Conservation (phyloP, 2,329 filamentous ascomycete genomes). For the Aspergillaceae sp. region DNA sequence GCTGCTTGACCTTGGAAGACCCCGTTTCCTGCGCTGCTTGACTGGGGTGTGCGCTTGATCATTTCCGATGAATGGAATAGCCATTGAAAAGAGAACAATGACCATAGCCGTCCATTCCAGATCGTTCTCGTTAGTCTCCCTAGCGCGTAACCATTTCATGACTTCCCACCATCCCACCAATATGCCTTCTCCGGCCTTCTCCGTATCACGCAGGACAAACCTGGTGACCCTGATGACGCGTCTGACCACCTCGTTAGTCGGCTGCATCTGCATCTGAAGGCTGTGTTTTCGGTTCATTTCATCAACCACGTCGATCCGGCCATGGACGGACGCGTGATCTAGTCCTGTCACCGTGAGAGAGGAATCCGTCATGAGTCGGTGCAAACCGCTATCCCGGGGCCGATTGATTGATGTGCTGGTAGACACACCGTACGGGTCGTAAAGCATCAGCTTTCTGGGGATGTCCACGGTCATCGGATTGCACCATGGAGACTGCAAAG, state of each 20-base stretch:
- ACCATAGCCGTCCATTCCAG: constrained; percentile 62
- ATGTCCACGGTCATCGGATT: constrained; percentile 58
- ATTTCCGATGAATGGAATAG: constrained; percentile 48
- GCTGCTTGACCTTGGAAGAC: constrained; percentile 43
- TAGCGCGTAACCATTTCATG: constrained; percentile 56
- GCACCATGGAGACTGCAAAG: constrained; percentile 68
- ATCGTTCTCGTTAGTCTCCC: constrained; percentile 42
- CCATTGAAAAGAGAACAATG: constrained; percentile 56
- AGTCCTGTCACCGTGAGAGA: constrained; percentile 42
- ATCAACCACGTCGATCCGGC: constrained; percentile 59
- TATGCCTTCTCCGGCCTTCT: constrained; percentile 50
- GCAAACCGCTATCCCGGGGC: constrained; percentile 46
- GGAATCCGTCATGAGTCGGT: constrained; percentile 38
- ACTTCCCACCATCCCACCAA: constrained; percentile 66
- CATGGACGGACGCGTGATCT: constrained; percentile 50
- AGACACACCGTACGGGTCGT: constrained; percentile 53
- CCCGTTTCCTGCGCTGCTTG: constrained; percentile 33
- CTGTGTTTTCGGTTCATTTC: constrained; percentile 55
- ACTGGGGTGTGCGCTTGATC: constrained; percentile 24
- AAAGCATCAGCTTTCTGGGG: constrained; percentile 48
- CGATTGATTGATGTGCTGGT: constrained; percentile 44
- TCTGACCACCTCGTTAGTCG: constrained; percentile 53
- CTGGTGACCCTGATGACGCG: constrained; percentile 55
- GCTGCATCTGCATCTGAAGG: constrained; percentile 58
- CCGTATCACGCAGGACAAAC: constrained; percentile 53